Percentiles rank a stretch among this genome's conserved stretches.
phyloP scores from a whole-genome alignment of 2,329 filamentous ascomycete genomes.

The Tolypocladium nubicola region DNA sequence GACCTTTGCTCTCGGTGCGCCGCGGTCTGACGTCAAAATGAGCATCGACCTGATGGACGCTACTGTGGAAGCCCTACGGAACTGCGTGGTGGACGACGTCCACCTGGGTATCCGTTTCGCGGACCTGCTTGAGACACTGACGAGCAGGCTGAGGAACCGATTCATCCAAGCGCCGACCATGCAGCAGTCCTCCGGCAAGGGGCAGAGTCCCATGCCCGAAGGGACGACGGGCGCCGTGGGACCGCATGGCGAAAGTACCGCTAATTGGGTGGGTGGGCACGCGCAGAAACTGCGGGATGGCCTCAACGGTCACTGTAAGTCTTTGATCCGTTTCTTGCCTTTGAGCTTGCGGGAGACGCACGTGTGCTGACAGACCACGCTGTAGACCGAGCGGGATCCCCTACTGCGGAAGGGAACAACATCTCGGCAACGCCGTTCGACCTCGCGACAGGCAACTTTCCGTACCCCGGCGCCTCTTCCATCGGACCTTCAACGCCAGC shows the following conservation, averaged over 20 bases:
- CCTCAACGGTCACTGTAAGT: constrained; percentile 26
- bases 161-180: constrained; percentile 57
- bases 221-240: constrained; percentile 17
- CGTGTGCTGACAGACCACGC: constrained; percentile 13
- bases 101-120: constrained; percentile 79
- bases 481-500: constrained; percentile 41
- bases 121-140: constrained; percentile 70
- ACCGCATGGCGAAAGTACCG: constrained; percentile 12
- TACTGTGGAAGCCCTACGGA: constrained; percentile 63
- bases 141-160: constrained; percentile 59
- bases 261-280: constrained; percentile 24
- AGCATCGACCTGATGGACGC: constrained; percentile 67
- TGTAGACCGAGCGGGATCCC: constrained; percentile 24
- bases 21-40: constrained; percentile 65
- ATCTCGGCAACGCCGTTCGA: constrained; percentile 57
- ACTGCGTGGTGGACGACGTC: constrained; percentile 75
- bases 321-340: not conserved
- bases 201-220: constrained; percentile 28
- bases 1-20: constrained; percentile 72
- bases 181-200: constrained; percentile 27
- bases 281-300: constrained; percentile 29
- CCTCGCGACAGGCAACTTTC: constrained; percentile 41
- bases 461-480: constrained; percentile 38
- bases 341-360: not conserved
- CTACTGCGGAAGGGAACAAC: constrained; percentile 30